Percentiles rank a stretch among this genome's conserved stretches.
Evolutionary conservation across 2,329 filamentous ascomycete genomes (phyloP).

Genomic region (Exophiala bonariae): DNA sequence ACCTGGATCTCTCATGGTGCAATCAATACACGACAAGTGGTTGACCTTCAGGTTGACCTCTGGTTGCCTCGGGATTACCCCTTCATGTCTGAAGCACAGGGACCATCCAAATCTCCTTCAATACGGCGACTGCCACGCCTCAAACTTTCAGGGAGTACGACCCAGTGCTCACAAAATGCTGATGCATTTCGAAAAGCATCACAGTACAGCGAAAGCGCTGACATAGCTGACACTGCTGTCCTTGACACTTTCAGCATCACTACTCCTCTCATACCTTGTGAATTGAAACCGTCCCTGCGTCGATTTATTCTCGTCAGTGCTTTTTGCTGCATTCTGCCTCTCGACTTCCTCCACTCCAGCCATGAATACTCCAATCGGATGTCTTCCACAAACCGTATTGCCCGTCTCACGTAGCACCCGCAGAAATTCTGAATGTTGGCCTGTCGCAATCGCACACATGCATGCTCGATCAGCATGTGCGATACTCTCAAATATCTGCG

Average conservation of each 20-base stretch:
- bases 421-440: conserved; percentile 69
- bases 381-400: conserved; percentile 92
- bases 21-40: too few species aligned
- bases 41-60: too few species aligned
- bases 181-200: conserved; percentile 12
- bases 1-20: too few species aligned
- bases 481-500: conserved; percentile 81
- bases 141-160: too few species aligned
- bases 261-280: conserved; percentile 83
- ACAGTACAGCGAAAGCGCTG: conserved; percentile 81
- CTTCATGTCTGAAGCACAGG: too few species aligned
- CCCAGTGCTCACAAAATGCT: too few species aligned
- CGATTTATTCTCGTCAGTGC: conserved; percentile 19
- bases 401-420: conserved; percentile 68
- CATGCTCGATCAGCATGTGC: conserved; percentile 74
- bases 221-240: conserved; percentile 96
- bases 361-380: conserved; percentile 93
- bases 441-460: conserved; percentile 81
- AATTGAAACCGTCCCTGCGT: conserved; percentile 65
- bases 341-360: conserved; percentile 72
- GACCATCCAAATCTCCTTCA: too few species aligned
- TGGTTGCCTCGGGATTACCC: too few species aligned
- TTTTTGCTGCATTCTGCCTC: conserved; percentile 29
- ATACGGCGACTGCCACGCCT: too few species aligned
- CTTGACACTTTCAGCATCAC: conserved; percentile 62